Conservation (phyloP, 306 rosid genomes). For the Cicer arietinum region DNA sequence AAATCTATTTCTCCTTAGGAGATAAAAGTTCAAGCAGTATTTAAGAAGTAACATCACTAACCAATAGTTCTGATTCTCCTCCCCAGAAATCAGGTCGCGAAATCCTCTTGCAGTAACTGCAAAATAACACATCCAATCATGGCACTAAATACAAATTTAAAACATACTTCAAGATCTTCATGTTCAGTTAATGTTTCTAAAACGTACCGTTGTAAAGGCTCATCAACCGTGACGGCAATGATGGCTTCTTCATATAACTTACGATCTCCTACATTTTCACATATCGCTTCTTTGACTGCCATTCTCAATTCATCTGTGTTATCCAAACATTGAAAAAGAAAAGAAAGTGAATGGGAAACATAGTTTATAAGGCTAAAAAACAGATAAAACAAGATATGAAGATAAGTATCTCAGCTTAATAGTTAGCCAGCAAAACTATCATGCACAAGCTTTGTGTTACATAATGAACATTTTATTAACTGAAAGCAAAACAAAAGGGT, state of each 20-base stretch:
- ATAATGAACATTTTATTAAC: slow-evolving; percentile 30
- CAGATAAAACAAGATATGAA: slow-evolving; percentile 15
- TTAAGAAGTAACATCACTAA: slow-evolving; percentile 50
- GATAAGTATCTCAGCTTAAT: slow-evolving; percentile 18
- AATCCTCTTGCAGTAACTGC: slow-evolving; percentile 89
- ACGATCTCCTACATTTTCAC: slow-evolving; percentile 69
- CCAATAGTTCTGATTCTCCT: slow-evolving; percentile 96
- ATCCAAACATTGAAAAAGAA: slow-evolving; percentile 24
- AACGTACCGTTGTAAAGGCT: slow-evolving; percentile 75
- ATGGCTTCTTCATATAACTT: slow-evolving; percentile 77
- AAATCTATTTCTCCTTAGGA: slow-evolving; percentile 21
- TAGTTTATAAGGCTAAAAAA: slow-evolving; percentile 12
- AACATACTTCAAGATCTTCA: slow-evolving; percentile 30
- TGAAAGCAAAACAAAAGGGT: slow-evolving; percentile 19
- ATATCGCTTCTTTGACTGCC: slow-evolving; percentile 89
- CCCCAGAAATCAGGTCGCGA: slow-evolving; percentile 91
- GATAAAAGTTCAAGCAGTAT: slow-evolving; percentile 6
- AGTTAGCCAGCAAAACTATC: slow-evolving; percentile 34
- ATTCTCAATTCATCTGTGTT: slow-evolving; percentile 79
- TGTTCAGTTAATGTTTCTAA: slow-evolving; percentile 32
- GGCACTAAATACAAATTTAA: background rate
- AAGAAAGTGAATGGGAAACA: background rate
- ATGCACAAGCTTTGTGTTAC: slow-evolving; percentile 12
- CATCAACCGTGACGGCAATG: slow-evolving; percentile 86
- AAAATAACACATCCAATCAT: slow-evolving; percentile 38